phyloP scores from a whole-genome alignment of 2,329 filamentous ascomycete genomes.

The Emmonsiellopsis sp. region DNA sequence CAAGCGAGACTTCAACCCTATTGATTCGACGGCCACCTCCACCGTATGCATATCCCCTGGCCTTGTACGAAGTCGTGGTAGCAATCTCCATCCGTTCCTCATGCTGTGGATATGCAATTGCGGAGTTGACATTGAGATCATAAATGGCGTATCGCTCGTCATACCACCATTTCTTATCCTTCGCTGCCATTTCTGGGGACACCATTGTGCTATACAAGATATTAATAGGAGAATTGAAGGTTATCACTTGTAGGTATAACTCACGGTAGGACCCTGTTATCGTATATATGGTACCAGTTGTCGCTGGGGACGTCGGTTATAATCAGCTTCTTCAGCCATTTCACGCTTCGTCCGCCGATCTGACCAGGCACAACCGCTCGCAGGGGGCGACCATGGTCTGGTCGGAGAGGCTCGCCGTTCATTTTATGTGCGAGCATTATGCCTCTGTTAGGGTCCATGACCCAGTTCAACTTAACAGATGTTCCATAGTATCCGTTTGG shows the following conservation, averaged over 20 bases:
- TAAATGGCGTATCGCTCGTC: slow-evolving; percentile 92
- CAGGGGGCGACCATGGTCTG: slow-evolving; percentile 80
- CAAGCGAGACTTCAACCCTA: slow-evolving; percentile 71
- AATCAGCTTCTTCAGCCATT: slow-evolving; percentile 79
- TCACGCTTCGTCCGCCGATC: slow-evolving; percentile 85
- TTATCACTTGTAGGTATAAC: slow-evolving; percentile 12
- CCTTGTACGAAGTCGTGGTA: slow-evolving; percentile 48
- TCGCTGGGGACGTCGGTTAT: slow-evolving; percentile 71
- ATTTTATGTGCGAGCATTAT: slow-evolving; percentile 84
- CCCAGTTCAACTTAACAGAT: slow-evolving; percentile 81
- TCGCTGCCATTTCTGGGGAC: slow-evolving; percentile 68
- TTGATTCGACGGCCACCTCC: slow-evolving; percentile 80
- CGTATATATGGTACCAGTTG: slow-evolving; percentile 94
- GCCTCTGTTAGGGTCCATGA: slow-evolving; percentile 69
- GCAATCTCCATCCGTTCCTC: slow-evolving; percentile 55
- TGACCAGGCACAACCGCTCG: slow-evolving; percentile 79
- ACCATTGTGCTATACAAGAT: slow-evolving; percentile 55
- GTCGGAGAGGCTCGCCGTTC: slow-evolving; percentile 73
- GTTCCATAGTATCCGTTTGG: slow-evolving; percentile 88
- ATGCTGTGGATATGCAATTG: slow-evolving; percentile 70
- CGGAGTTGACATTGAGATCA: slow-evolving; percentile 81
- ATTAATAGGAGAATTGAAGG: slow-evolving; percentile 3
- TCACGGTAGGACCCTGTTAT: slow-evolving; percentile 75
- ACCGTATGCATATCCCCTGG: slow-evolving; percentile 77
- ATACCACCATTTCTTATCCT: slow-evolving; percentile 68